These are phyloP conservation scores for Mycena epipterygia DNA, from an alignment of 768 basidiomycete species.

Conservation along the genomic window DNA sequence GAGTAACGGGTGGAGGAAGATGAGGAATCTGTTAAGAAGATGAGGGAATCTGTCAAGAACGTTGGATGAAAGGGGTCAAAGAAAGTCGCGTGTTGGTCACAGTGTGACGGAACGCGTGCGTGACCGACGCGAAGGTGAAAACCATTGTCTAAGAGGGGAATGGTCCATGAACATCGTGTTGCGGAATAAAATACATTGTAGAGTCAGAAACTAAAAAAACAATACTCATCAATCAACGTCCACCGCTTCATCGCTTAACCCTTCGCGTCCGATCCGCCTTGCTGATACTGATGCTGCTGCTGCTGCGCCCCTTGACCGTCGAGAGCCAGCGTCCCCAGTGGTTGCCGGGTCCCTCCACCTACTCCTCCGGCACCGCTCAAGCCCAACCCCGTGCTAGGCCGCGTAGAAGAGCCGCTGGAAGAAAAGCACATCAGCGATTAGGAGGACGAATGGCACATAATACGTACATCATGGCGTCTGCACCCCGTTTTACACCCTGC, in stretches of 20 bases:
- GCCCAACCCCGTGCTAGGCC: constrained; percentile 42
- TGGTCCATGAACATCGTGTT: too few relatives aligned
- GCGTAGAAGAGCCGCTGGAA: constrained; percentile 38
- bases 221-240: background rate
- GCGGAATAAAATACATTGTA: background rate
- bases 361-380: constrained; percentile 54
- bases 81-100: too few relatives aligned
- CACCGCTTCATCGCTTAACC: constrained; percentile 42
- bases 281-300: constrained; percentile 45
- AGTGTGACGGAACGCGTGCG: background rate
- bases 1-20: background rate
- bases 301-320: constrained; percentile 47
- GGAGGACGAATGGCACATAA: background rate
- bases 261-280: constrained; percentile 59
- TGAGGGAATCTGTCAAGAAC: too few relatives aligned
- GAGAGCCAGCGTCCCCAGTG: constrained; percentile 39
- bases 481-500: constrained; percentile 50
- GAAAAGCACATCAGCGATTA: background rate
- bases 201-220: background rate
- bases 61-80: background rate
- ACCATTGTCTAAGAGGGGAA: too few relatives aligned
- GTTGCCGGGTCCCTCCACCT: constrained; percentile 20
- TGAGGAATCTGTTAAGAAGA: background rate
- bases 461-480: constrained; percentile 45
- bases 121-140: background rate